phyloP scores from a whole-genome alignment of 1,139 yeast species.

The Wickerhamiella pararugosa region DNA sequence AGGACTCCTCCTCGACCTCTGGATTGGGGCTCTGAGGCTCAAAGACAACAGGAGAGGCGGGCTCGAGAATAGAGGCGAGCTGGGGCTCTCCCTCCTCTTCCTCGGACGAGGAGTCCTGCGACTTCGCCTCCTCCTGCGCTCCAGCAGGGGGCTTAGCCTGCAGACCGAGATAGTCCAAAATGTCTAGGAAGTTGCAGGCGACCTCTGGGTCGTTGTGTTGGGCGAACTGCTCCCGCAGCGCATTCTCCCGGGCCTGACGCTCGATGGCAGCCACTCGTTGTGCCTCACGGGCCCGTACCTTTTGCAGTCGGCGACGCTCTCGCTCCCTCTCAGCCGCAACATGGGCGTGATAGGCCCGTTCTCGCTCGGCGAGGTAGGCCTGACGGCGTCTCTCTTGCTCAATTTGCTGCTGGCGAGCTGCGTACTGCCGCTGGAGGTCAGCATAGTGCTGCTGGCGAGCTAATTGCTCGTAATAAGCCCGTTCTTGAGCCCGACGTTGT shows the following conservation, averaged over 20 bases:
- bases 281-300: too few species aligned
- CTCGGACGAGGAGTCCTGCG: background rate
- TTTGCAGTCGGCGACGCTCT: too few species aligned
- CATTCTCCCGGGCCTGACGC: background rate
- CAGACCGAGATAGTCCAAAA: background rate
- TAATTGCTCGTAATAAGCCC: background rate
- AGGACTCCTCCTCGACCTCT: background rate
- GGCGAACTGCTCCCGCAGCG: constrained; percentile 2
- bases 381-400: background rate
- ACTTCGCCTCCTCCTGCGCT: background rate
- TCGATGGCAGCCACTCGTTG: too few species aligned
- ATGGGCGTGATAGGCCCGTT: background rate
- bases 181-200: background rate
- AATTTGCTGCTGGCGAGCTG: background rate
- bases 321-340: background rate
- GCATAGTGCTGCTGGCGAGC: too few species aligned
- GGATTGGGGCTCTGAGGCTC: constrained; percentile 1
- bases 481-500: background rate
- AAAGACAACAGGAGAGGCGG: background rate
- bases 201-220: background rate
- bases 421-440: too few species aligned
- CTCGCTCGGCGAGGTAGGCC: too few species aligned
- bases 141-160: background rate
- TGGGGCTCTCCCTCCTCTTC: background rate
- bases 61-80: background rate